These are phyloP conservation scores for Pleodorina starrii DNA, from an alignment of 139 green algal genomes.

Conservation along the genomic window DNA sequence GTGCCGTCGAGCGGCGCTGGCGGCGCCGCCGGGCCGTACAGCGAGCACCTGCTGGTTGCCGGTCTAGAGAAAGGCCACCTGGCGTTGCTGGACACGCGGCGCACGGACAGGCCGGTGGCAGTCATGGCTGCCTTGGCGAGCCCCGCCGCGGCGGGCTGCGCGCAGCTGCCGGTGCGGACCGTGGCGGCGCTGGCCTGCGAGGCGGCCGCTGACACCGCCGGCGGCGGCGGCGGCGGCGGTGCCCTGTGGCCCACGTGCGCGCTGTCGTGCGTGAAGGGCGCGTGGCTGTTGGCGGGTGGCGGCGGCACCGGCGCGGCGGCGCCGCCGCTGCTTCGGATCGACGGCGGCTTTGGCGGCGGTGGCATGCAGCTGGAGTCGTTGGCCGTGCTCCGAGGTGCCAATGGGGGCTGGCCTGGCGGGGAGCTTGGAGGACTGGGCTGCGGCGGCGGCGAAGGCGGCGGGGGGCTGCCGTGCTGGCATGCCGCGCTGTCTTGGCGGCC, in stretches of 20 bases:
- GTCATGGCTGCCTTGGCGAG: neutral
- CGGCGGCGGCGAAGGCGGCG: neutral
- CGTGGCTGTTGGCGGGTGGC: constrained; percentile 23
- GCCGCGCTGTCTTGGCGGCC: constrained; percentile 26
- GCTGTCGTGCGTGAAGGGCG: neutral
- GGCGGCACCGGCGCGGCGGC: neutral
- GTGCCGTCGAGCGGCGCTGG: neutral
- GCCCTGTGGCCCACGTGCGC: neutral
- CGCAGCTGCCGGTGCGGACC: constrained; percentile 11
- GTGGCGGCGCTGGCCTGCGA: constrained; percentile 13
- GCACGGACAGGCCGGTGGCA: neutral
- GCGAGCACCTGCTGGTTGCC: constrained; percentile 20
- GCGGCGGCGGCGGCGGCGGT: neutral
- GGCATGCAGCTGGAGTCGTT: constrained; percentile 10
- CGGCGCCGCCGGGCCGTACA: neutral
- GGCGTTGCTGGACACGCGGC: constrained; percentile 23
- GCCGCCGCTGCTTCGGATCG: neutral
- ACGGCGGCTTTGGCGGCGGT: neutral
- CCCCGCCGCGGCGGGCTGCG: neutral
- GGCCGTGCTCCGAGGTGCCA: neutral
- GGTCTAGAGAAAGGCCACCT: constrained; percentile 22
- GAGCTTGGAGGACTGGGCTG: too few species aligned
- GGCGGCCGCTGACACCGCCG: too few species aligned
- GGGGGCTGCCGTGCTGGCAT: neutral
- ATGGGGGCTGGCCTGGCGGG: too few species aligned